A percentile compares a stretch with the other conserved stretches of the same genome.
phyloP scores from a whole-genome alignment of 2,329 filamentous ascomycete species.

The Alternaria metachromatica region DNA sequence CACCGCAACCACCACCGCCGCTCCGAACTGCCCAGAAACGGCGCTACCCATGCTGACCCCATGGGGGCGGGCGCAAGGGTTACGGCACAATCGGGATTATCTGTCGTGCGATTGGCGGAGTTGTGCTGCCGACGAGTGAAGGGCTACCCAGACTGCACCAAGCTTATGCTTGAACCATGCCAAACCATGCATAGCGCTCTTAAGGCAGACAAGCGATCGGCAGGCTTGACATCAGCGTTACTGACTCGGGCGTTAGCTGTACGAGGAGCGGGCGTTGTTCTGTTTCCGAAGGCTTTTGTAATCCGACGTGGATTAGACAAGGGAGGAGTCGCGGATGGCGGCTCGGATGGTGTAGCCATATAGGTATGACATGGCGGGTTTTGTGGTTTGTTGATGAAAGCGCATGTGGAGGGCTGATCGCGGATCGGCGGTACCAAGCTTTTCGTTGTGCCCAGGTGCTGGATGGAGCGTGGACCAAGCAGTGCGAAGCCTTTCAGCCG shows the following conservation, averaged over 20 bases:
- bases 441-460: not conserved
- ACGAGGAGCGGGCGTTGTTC: not conserved
- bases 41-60: not conserved
- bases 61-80: conserved; percentile 1
- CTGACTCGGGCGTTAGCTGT: not conserved
- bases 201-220: not conserved
- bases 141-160: not conserved
- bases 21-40: not conserved
- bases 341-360: not conserved
- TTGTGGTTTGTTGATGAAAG: not conserved
- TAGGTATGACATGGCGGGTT: not conserved
- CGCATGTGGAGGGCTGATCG: not conserved
- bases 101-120: not conserved
- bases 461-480: conserved; percentile 2
- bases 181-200: not conserved
- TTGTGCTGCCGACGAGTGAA: not conserved
- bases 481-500: conserved; percentile 5
- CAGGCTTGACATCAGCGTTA: not conserved
- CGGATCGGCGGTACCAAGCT: not conserved
- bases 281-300: not conserved
- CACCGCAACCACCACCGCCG: not conserved
- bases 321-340: not conserved
- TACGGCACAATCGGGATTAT: not conserved
- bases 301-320: not conserved
- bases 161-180: not conserved